These are phyloP conservation scores for Colletotrichum salicis DNA, from an alignment of 2,329 filamentous ascomycete species.

Conservation along the genomic window DNA sequence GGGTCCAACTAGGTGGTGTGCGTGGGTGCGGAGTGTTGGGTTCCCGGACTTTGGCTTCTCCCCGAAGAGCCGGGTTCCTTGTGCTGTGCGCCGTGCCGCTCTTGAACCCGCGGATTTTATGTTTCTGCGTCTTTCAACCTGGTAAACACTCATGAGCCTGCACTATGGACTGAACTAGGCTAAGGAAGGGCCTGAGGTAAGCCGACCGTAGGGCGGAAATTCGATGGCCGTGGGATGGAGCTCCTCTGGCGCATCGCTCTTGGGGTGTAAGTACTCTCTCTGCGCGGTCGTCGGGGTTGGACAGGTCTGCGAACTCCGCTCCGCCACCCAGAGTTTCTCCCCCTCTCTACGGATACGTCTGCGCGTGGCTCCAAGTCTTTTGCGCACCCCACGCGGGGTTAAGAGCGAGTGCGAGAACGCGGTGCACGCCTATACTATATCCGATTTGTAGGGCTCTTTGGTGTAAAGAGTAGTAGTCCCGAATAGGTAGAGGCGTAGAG, in stretches of 20 bases:
- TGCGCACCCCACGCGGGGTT: background rate
- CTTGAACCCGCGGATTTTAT: background rate
- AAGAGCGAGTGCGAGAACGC: background rate
- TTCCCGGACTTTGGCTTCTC: slow-evolving; percentile 29
- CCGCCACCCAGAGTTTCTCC: slow-evolving; percentile 10
- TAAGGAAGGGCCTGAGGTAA: background rate
- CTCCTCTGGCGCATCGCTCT: background rate
- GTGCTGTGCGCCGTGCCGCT: background rate
- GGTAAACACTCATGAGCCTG: background rate
- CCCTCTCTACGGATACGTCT: background rate
- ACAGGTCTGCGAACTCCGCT: slow-evolving; percentile 19
- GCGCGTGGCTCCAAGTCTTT: background rate
- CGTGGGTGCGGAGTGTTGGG: background rate
- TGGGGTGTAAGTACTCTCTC: background rate
- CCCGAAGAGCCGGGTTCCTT: slow-evolving; percentile 21
- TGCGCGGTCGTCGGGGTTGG: slow-evolving; percentile 9
- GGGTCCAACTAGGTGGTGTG: background rate
- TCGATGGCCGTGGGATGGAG: background rate
- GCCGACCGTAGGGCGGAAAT: background rate
- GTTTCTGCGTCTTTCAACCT: background rate
- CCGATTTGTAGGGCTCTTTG: too few species aligned
- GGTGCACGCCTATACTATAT: background rate
- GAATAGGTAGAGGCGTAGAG: background rate
- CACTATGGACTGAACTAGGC: background rate
- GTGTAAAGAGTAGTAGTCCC: too few species aligned